Conservation (phyloP, 2,329 filamentous ascomycete species). For the Macrophomina phaseolina region DNA sequence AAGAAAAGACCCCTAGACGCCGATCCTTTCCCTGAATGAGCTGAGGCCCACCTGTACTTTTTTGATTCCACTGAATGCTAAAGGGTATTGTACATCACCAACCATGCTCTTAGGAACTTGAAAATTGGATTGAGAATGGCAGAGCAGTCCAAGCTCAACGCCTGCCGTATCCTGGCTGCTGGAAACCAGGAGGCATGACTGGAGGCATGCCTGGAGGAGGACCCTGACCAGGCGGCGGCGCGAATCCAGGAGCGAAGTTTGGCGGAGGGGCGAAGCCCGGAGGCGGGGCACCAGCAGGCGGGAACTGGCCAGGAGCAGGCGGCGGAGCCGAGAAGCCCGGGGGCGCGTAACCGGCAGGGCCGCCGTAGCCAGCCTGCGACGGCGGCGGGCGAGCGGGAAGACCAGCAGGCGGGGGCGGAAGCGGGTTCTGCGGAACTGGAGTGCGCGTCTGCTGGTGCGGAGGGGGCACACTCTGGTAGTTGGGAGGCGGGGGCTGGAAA, state of each 20-base stretch:
- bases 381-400: constrained; percentile 74
- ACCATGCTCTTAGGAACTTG: constrained; percentile 2
- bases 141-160: constrained; percentile 5
- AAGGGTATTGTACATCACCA: constrained; percentile 17
- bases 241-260: constrained; percentile 30
- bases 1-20: background rate
- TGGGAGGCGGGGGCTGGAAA: constrained; percentile 27
- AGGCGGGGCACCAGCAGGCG: constrained; percentile 47
- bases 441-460: constrained; percentile 40
- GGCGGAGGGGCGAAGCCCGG: constrained; percentile 50
- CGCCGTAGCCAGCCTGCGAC: constrained; percentile 70
- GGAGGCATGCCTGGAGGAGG: constrained; percentile 24
- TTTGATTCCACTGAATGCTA: constrained; percentile 18
- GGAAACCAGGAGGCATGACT: constrained; percentile 29
- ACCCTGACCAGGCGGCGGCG: constrained; percentile 20
- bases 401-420: constrained; percentile 64
- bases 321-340: constrained; percentile 46
- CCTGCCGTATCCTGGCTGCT: constrained; percentile 28
- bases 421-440: constrained; percentile 48
- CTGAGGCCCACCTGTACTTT: constrained; percentile 11
- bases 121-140: constrained; percentile 7
- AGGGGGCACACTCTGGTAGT: constrained; percentile 51
- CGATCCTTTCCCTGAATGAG: constrained; percentile 1
- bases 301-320: constrained; percentile 37
- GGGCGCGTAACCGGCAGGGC: constrained; percentile 61